Base-by-base conservation (phyloP, 306 rosid species). In the Glycine tomentella region DNA sequence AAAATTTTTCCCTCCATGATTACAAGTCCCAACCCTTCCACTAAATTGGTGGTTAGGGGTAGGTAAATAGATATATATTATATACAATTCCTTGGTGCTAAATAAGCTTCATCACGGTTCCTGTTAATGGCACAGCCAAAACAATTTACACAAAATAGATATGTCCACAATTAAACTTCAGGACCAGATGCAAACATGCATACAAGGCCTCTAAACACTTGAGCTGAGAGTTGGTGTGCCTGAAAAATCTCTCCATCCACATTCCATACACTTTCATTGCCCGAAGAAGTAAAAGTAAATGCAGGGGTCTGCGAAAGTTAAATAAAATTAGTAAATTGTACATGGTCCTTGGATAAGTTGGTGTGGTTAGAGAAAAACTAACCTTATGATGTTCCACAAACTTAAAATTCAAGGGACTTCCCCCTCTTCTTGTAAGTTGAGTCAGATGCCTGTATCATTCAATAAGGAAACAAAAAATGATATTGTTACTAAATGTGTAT, bases 361-460 rank as follows among this genome's bases (percentile, higher is more conserved):
- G 69, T 42, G 49, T 15, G 68, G 55, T 46, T 68, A 14, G 58
- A 45, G 51, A 79, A 75, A 83, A 80, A 82, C 84, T 64, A 80
- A 93, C 99, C 94, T 93, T 93, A 57, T 88, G 93, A 78, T 93
- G 99, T 79, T 95, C 98, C 48, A 95, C 98, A 80, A 95, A 93
- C 76, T 91, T 87, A 34, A 90, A 95, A 72, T 90, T 88, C 74
- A 95, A 80, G 33, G 97, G 99, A 62, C 74, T 88, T 75, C 98
- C 99, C 11, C 99, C 96, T 87, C 82, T 91, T 83, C 74, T 87
- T 63, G 97, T 86, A 50, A 95, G 94, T 76, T 95, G 92, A 79
- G 95, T 90, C 11, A 93, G 93, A 88, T 95, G 98, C 98, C 99
- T 95, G 85, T 44, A 59, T 78, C 75, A 69, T 79, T 80, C 67